A percentile compares a stretch with the other conserved stretches of the same genome.
Evolutionary conservation across 2,329 filamentous ascomycete genomes (phyloP).

Genomic region (Aspergillus sclerotialis): DNA sequence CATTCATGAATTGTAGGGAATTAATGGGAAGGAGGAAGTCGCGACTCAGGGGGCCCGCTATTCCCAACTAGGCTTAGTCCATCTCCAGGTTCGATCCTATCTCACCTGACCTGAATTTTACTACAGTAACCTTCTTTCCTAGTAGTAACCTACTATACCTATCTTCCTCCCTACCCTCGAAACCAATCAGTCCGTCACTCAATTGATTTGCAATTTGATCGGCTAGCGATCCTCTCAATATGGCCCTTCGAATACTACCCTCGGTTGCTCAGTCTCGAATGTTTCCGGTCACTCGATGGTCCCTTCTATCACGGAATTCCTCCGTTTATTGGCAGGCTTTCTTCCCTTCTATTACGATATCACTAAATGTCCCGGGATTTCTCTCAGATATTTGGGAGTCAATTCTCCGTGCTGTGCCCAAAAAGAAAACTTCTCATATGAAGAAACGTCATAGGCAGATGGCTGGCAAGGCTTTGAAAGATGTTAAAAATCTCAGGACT

Average conservation of each 20-base stretch:
- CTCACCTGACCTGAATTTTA: conserved; percentile 8
- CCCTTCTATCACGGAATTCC: conserved; percentile 36
- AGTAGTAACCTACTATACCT: no score
- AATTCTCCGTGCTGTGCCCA: conserved; percentile 84
- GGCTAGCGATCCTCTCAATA: no score
- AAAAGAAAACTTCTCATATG: conserved; percentile 97
- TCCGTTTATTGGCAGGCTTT: conserved; percentile 51
- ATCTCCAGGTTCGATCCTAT: conserved; percentile 17
- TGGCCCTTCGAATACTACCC: conserved; percentile 25
- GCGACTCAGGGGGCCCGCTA: conserved; percentile 34
- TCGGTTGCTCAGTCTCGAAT: no score
- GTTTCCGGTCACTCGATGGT: conserved; percentile 18
- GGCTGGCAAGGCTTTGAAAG: conserved; percentile 91
- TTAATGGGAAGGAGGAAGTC: no score
- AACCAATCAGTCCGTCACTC: no score
- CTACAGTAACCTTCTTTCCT: conserved; percentile 2
- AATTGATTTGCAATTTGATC: no score
- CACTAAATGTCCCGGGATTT: conserved; percentile 58
- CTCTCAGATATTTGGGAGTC: conserved; percentile 86
- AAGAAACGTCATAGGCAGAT: conserved; percentile 90
- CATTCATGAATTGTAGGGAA: no score
- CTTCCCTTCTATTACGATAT: conserved; percentile 54
- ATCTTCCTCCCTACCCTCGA: no score
- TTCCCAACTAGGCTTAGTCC: conserved; percentile 22
- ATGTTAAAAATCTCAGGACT: conserved; percentile 77